A percentile compares a stretch with the other conserved stretches of the same genome.
Evolutionary conservation across 208 protist genomes (phyloP).

Genomic region (Wallacemonas collosoma): DNA sequence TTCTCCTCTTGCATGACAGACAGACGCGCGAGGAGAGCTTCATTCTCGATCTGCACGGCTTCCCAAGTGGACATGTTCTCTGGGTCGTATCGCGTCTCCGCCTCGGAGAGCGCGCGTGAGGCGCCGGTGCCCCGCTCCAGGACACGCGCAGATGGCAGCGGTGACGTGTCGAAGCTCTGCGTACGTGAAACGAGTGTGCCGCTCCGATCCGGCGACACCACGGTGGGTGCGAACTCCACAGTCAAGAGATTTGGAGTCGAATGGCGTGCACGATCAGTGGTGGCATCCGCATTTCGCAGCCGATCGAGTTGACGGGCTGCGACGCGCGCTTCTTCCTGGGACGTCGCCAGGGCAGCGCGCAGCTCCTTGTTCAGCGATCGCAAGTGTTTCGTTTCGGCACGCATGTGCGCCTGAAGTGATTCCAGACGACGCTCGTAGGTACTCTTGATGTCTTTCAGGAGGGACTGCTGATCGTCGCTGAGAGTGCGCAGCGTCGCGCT

Average conservation of each 20-base stretch:
- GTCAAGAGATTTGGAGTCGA: not conserved
- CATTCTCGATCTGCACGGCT: constrained; percentile 64
- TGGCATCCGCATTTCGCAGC: constrained; percentile 7
- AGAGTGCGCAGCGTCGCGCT: constrained; percentile 19
- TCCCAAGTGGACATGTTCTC: constrained; percentile 52
- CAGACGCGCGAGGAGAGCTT: constrained; percentile 47
- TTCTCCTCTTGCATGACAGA: constrained; percentile 64
- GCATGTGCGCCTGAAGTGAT: constrained; percentile 38
- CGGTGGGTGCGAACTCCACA: not conserved
- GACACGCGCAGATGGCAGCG: not conserved
- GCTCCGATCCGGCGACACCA: not conserved
- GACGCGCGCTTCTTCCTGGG: constrained; percentile 53
- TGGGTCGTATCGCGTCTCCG: constrained; percentile 45
- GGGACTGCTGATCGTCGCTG: constrained; percentile 29
- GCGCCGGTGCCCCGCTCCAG: not conserved
- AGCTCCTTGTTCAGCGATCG: constrained; percentile 66
- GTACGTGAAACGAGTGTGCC: not conserved
- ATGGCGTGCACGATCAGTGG: not conserved
- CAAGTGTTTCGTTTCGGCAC: constrained; percentile 52
- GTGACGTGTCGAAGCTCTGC: constrained; percentile 6
- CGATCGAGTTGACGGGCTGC: constrained; percentile 32
- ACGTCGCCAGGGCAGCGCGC: constrained; percentile 47
- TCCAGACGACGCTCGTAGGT: constrained; percentile 54
- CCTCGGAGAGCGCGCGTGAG: constrained; percentile 25
- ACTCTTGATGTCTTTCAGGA: constrained; percentile 38